Conservation (phyloP, 2,329 filamentous ascomycete species). For the Verticillium tricorpus region DNA sequence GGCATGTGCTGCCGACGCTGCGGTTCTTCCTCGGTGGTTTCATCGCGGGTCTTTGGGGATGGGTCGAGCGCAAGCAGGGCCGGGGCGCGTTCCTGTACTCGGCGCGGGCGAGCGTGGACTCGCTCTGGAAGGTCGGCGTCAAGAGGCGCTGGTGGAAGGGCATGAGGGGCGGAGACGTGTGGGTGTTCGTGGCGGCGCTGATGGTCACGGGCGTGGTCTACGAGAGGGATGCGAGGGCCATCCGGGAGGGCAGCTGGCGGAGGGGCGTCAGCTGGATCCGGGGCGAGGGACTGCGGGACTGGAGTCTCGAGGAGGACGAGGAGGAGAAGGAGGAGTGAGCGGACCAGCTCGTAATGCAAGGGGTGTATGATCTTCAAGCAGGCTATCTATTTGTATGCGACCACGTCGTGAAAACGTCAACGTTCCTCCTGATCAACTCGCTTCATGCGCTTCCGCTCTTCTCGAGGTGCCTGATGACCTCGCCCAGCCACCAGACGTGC, state of each 20-base stretch:
- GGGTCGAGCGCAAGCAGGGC: conserved; percentile 62
- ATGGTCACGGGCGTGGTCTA: conserved; percentile 75
- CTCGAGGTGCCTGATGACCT: conserved; percentile 35
- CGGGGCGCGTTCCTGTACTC: conserved; percentile 73
- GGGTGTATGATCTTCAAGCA: conserved; percentile 7
- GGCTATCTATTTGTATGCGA: not conserved
- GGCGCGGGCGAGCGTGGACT: conserved; percentile 73
- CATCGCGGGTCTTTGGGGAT: conserved; percentile 79
- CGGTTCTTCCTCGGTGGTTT: conserved; percentile 89
- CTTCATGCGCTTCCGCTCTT: not conserved
- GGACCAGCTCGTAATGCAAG: conserved; percentile 13
- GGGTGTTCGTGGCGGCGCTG: conserved; percentile 75
- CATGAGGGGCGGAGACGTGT: conserved; percentile 76
- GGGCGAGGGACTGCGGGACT: conserved; percentile 72
- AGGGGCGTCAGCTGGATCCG: conserved; percentile 71
- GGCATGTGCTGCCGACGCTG: conserved; percentile 70
- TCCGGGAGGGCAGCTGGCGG: conserved; percentile 62
- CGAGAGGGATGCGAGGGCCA: conserved; percentile 63
- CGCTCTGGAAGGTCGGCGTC: conserved; percentile 86
- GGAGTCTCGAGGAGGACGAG: conserved; percentile 48
- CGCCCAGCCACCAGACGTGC: conserved; percentile 86
- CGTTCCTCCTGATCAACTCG: not conserved
- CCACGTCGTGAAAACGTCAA: not conserved
- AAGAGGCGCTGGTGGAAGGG: conserved; percentile 88
- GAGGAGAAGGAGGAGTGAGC: conserved; percentile 31